phyloP scores from a whole-genome alignment of 2,329 filamentous ascomycete species.

The Trichoderma cornu-damae region DNA sequence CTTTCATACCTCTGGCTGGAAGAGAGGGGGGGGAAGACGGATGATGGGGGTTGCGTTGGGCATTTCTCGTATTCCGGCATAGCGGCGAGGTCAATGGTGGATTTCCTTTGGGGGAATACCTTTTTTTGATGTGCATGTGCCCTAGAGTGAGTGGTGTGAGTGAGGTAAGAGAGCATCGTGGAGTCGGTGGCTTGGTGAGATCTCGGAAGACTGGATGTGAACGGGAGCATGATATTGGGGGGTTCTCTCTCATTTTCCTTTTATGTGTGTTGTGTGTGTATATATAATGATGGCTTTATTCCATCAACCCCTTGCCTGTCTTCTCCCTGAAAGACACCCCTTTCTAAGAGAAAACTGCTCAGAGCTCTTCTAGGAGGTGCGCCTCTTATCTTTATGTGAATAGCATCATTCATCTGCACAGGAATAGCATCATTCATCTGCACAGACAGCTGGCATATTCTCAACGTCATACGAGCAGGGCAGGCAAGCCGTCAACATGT shows the following conservation, averaged over 20 bases:
- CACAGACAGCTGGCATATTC: not conserved
- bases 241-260: not conserved
- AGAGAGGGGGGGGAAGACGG: not conserved
- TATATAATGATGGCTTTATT: constrained; percentile 13
- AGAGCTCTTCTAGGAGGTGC: not conserved
- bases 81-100: constrained; percentile 9
- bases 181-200: constrained; percentile 7
- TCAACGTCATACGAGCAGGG: not conserved
- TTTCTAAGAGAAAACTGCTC: not conserved
- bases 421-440: not conserved
- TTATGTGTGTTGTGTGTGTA: too few species aligned
- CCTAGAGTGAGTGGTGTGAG: not conserved
- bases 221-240: not conserved
- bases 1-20: not conserved
- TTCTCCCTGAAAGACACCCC: not conserved
- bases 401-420: not conserved
- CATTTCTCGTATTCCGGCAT: constrained; percentile 11
- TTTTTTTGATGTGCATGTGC: not conserved
- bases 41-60: constrained; percentile 1
- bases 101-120: not conserved
- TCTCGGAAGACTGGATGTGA: not conserved
- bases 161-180: constrained; percentile 10
- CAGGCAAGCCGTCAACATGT: constrained; percentile 8
- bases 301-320: not conserved
- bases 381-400: not conserved